Evolutionary conservation across 2,329 filamentous ascomycete species (phyloP).

Genomic region (Trichoderma sp.): DNA sequence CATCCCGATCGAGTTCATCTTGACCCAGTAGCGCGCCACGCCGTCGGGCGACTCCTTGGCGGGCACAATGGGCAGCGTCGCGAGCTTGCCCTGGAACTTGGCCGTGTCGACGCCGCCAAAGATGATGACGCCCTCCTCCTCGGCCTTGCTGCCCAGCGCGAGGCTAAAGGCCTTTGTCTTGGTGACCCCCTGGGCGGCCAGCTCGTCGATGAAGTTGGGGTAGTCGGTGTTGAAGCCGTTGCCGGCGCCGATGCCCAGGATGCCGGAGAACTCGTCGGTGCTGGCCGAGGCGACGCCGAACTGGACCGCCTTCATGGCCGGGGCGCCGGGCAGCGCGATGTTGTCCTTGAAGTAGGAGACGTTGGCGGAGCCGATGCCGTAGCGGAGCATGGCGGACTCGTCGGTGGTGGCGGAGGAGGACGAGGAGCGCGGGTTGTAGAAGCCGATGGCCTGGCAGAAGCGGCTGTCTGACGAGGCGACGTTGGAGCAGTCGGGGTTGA

Average conservation of each 20-base stretch:
- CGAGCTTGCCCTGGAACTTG: constrained; percentile 65
- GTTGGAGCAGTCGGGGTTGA: constrained; percentile 62
- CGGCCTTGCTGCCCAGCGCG: constrained; percentile 64
- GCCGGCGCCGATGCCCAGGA: constrained; percentile 76
- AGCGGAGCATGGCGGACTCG: constrained; percentile 48
- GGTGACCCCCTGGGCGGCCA: constrained; percentile 57
- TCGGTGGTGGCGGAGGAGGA: constrained; percentile 43
- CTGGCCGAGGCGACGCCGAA: constrained; percentile 66
- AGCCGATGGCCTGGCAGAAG: constrained; percentile 53
- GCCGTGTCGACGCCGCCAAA: constrained; percentile 70
- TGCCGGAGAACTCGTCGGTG: constrained; percentile 56
- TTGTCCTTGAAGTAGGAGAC: constrained; percentile 55
- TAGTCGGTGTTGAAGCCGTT: constrained; percentile 51
- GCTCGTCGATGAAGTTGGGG: constrained; percentile 56
- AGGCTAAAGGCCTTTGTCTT: constrained; percentile 66
- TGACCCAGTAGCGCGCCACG: constrained; percentile 57
- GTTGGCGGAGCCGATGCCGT: constrained; percentile 57
- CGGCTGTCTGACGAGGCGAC: constrained; percentile 47
- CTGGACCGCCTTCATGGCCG: constrained; percentile 54
- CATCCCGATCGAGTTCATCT: constrained; percentile 50
- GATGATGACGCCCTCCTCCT: constrained; percentile 64
- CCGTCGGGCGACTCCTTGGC: constrained; percentile 58
- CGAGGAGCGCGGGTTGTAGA: constrained; percentile 50
- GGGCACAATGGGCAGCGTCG: constrained; percentile 64
- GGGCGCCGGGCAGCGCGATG: constrained; percentile 48